Base-by-base conservation (phyloP, 2,329 filamentous ascomycete genomes). In the Verticillium nonalfalfae region DNA sequence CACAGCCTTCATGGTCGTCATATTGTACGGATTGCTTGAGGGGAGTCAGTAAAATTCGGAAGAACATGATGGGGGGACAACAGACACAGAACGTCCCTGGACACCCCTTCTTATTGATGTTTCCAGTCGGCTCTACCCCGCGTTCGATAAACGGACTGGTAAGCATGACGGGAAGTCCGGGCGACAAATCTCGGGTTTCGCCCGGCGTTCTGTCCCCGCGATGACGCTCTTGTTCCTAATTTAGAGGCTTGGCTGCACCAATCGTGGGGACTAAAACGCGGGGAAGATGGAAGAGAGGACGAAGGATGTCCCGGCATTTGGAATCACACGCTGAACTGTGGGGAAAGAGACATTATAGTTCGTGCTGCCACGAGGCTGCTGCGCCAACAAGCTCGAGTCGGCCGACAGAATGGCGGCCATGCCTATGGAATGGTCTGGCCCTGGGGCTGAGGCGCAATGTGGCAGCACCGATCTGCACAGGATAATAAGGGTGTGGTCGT, bases 1-100 rank as follows among this genome's bases (percentile, higher is more conserved):
- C 60, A 88, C 77, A 11, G 85, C 85, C 72, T 86, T 86, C 85
- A 87, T 87, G 33, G 75, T 78, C 36, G 56, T 18, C 45, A 52
- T 52, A n/a, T 52, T 31, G 45, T 52, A 10, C 10, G 40, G 10
- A 52, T 21, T 11, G 4, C n/a, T 11, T n/a, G 7, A 26, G 3
- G n/a, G 4, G n/a, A 3, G 10, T 3, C 2, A 10, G 11, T 11
- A 18, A n/a, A 18, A 10, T 9, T 9, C 1, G 9, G 45, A 26
- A 50, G 18, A 21, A 9, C 18, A 52, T 9, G 45, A 21, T 11
- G 45, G 45, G 13, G 4, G 1, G 13, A 52, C n/a, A 11, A 31
- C 9, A 18, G 11, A 21, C 45, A 11, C 45, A 52, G 11, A 21
- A 11, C 9, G 3, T 11, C 18, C 18, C n/a, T 3, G 7, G 45